Percentiles rank a stretch among this genome's conserved stretches.
Evolutionary conservation across 345 rosid species (phyloP).

Genomic region (Moringa oleifera): DNA sequence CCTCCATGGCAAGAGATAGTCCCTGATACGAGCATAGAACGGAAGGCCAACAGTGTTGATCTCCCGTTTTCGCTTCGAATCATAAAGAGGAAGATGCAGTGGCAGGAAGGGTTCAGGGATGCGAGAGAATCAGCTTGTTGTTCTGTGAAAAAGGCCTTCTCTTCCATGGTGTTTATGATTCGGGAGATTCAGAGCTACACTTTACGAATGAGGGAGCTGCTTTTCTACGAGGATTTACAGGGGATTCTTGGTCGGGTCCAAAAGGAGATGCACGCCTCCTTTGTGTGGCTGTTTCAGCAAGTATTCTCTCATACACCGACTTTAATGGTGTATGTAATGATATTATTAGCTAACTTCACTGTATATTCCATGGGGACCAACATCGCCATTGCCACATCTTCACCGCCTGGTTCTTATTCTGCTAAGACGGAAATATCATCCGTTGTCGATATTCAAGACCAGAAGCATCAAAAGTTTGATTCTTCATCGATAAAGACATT

Average conservation of each 20-base stretch:
- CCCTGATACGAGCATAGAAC: slow-evolving; percentile 49
- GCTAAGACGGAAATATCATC: slow-evolving; percentile 27
- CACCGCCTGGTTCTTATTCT: slow-evolving; percentile 24
- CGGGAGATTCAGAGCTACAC: slow-evolving; percentile 70
- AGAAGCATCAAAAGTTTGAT: slow-evolving; percentile 33
- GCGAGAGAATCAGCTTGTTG: slow-evolving; percentile 62
- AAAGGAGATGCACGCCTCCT: slow-evolving; percentile 76
- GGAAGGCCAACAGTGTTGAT: slow-evolving; percentile 80
- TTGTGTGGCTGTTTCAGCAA: slow-evolving; percentile 92
- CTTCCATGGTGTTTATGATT: slow-evolving; percentile 93
- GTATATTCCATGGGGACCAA: slow-evolving; percentile 63
- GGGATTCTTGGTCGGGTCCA: slow-evolving; percentile 63
- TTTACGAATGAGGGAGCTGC: slow-evolving; percentile 69
- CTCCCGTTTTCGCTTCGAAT: slow-evolving; percentile 79
- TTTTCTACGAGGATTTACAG: slow-evolving; percentile 63
- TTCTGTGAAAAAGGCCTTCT: slow-evolving; percentile 76
- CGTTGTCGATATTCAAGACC: slow-evolving; percentile 19
- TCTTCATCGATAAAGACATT: slow-evolving; percentile 46
- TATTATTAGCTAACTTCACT: slow-evolving; percentile 77
- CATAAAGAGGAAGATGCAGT: slow-evolving; percentile 67
- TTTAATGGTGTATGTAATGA: slow-evolving; percentile 87
- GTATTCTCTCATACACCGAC: slow-evolving; percentile 92
- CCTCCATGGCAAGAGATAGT: slow-evolving; percentile 32
- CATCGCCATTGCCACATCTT: slow-evolving; percentile 39
- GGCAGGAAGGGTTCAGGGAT: slow-evolving; percentile 60